Evolutionary conservation across 2,329 filamentous ascomycete genomes (phyloP).

Genomic region (Spiromastix sp.): DNA sequence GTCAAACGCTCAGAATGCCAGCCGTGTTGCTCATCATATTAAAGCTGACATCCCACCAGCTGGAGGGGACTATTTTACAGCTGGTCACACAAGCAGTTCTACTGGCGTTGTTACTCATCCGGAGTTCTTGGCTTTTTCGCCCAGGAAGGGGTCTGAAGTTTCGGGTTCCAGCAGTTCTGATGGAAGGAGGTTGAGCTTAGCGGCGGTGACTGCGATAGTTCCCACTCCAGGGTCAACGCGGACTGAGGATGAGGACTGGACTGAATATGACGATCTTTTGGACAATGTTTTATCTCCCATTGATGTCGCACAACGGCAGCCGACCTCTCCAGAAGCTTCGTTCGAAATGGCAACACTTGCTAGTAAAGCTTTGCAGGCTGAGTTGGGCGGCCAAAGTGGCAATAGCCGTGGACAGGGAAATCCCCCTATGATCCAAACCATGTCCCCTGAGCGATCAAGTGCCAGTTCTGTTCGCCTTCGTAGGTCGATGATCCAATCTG

Average conservation of each 20-base stretch:
- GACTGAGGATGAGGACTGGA: conserved; percentile 82
- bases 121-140: conserved; percentile 67
- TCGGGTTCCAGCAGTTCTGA: conserved; percentile 55
- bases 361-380: conserved; percentile 28
- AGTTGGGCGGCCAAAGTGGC: conserved; percentile 15
- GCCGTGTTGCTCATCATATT: too few species aligned
- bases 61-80: too few species aligned
- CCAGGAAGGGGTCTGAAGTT: conserved; percentile 60
- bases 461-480: conserved; percentile 33
- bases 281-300: conserved; percentile 53
- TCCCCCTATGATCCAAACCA: conserved; percentile 15
- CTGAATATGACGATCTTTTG: conserved; percentile 84
- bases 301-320: conserved; percentile 17
- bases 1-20: too few species aligned
- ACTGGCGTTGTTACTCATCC: conserved; percentile 27
- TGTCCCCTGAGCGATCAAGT: conserved; percentile 19
- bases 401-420: too few species aligned
- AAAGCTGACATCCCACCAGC: too few species aligned
- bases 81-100: too few species aligned
- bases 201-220: conserved; percentile 55
- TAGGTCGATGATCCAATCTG: conserved; percentile 41
- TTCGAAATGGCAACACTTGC: conserved; percentile 29
- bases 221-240: conserved; percentile 52
- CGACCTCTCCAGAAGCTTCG: conserved; percentile 14
- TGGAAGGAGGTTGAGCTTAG: conserved; percentile 45